Evolutionary conservation across 2,329 filamentous ascomycete species (phyloP).

Genomic region (Basipetospora chlamydospora): DNA sequence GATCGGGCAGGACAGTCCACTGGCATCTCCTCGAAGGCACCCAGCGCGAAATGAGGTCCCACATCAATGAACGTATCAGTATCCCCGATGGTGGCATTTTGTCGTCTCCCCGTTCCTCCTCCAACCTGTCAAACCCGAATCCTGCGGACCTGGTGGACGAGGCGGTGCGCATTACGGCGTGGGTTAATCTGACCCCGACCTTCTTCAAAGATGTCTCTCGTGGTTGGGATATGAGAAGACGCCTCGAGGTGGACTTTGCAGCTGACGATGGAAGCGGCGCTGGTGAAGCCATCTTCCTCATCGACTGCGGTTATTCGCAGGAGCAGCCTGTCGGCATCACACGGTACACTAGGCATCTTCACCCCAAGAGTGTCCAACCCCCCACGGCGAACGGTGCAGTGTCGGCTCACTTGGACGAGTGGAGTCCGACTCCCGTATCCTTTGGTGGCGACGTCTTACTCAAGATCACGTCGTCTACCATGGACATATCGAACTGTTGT

Average conservation of each 20-base stretch:
- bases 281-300: conserved; percentile 63
- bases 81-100: conserved; percentile 57
- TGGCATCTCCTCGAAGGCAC: conserved; percentile 75
- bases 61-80: conserved; percentile 30
- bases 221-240: conserved; percentile 85
- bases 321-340: conserved; percentile 27
- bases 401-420: conserved; percentile 38
- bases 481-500: conserved; percentile 65
- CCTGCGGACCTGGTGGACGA: conserved; percentile 59
- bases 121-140: conserved; percentile 55
- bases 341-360: conserved; percentile 26
- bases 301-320: conserved; percentile 57
- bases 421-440: conserved; percentile 37
- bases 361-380: not conserved
- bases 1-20: conserved; percentile 58
- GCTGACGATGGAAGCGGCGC: conserved; percentile 61
- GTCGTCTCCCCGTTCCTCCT: conserved; percentile 60
- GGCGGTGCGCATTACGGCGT: conserved; percentile 68
- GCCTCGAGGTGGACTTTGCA: conserved; percentile 78
- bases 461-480: conserved; percentile 52
- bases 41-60: conserved; percentile 32
- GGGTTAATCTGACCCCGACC: conserved; percentile 55
- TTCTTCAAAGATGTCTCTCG: conserved; percentile 67
- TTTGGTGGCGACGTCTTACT: conserved; percentile 28
- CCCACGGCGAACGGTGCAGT: not conserved